Evolutionary conservation across 2,329 filamentous ascomycete genomes (phyloP), one percentile per base, ranked within the genome.

Genomic region (Bertia moriformis): DNA sequence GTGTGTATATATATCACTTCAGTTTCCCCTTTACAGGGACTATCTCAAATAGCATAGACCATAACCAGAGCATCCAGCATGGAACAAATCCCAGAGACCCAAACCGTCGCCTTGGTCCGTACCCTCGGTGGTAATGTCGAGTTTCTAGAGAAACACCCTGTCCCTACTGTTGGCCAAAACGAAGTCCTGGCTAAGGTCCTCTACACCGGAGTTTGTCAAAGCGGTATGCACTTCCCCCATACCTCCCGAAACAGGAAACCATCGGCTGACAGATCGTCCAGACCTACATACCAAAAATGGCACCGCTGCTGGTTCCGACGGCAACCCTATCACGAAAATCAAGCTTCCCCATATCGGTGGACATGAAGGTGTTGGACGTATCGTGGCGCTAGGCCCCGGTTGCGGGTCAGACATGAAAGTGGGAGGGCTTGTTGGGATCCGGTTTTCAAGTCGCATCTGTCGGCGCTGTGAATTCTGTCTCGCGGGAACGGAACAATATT

Each of bases 301-400:
- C 19, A 58, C 56, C 12, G 59, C 58, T 14, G 50, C 44, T 1
- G 57, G 49, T 44, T 60, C 49, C 20, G 59, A 54, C 17, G 61
- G 33, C 19, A 46, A 40, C 3, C 61, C 59, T 7, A 64, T 65
- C 22, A 61, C 57, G 1, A 51, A 58, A 13, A 59, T 63, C 43
- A 65, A 65, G 40, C 48, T 63, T 0, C 62, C 62, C 0, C 61
- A 65, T 39, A 51, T 65, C n/a, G 61, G 60, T 14, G 60, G 62
- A 4, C 61, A 65, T 44, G 61, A 66, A 52, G 62, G 62, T 1
- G 54, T 65, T 14, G 62, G 60, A 1, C 56, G 55, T 1, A 58
- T 65, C 32, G 48, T 65, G 14, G 48, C 52, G 0, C 46, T 65
- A 4, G 61, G 62, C 0, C 53, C 59, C 1, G 55, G 53, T 19